Evolutionary conservation across 768 basidiomycete species (phyloP).

Genomic region (Tylopilus rubrobrunneus): DNA sequence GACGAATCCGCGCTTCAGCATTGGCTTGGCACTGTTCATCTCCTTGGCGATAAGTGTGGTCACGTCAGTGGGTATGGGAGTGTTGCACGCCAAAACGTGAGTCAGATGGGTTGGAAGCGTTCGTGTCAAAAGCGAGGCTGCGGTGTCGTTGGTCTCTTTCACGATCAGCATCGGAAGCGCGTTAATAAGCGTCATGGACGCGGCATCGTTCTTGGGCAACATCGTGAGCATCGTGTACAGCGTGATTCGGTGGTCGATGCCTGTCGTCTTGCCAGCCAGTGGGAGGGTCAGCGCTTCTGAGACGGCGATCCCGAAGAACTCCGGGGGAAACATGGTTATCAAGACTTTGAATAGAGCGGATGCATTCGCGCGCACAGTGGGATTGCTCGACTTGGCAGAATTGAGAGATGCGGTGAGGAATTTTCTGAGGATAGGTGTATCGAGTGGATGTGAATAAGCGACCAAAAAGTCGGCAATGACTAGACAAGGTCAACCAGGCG

Average conservation of each 20-base stretch:
- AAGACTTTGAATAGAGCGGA: constrained; percentile 54
- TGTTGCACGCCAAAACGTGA: constrained; percentile 43
- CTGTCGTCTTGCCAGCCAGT: constrained; percentile 79
- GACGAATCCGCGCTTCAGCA: constrained; percentile 57
- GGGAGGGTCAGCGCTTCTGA: constrained; percentile 72
- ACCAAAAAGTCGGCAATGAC: constrained; percentile 58
- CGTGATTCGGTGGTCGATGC: constrained; percentile 78
- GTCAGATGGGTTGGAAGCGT: constrained; percentile 59
- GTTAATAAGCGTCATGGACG: constrained; percentile 44
- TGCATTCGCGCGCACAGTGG: constrained; percentile 53
- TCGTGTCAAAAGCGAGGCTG: constrained; percentile 48
- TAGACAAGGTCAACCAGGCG: constrained; percentile 20
- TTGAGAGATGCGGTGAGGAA: constrained; percentile 58
- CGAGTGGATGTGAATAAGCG: constrained; percentile 49
- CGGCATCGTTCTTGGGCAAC: constrained; percentile 44
- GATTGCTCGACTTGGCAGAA: constrained; percentile 72
- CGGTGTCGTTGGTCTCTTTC: constrained; percentile 79
- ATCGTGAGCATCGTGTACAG: constrained; percentile 74
- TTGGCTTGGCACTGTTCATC: constrained; percentile 49
- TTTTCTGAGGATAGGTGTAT: constrained; percentile 45
- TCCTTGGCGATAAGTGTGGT: constrained; percentile 37
- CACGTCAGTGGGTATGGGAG: constrained; percentile 42
- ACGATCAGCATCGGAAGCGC: constrained; percentile 42
- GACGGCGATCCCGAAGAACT: constrained; percentile 44
- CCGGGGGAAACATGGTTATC: constrained; percentile 31